A percentile compares a stretch with the other conserved stretches of the same genome.
Evolutionary conservation across 2,329 filamentous ascomycete species (phyloP).

Genomic region (Colletotrichum cereale): DNA sequence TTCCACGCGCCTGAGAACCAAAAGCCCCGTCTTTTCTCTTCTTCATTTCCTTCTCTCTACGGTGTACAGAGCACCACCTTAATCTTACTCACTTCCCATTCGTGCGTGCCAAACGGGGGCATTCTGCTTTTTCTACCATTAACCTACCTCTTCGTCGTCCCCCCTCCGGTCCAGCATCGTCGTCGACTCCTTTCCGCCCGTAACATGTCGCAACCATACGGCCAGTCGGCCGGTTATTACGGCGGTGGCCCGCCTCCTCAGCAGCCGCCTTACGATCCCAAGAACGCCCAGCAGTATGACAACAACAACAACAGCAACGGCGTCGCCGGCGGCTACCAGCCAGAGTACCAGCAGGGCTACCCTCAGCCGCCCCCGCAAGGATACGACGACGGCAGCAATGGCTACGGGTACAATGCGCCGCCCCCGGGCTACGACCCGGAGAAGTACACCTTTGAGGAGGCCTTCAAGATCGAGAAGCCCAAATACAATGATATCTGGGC

Average conservation of each 20-base stretch:
- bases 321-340: slow-evolving; percentile 7
- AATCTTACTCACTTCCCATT: no score
- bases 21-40: background rate
- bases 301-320: slow-evolving; percentile 41
- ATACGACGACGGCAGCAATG: slow-evolving; percentile 43
- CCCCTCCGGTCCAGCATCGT: background rate
- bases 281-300: slow-evolving; percentile 45
- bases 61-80: no score
- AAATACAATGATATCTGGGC: slow-evolving; percentile 95
- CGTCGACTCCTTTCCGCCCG: background rate
- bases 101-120: background rate
- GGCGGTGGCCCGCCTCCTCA: slow-evolving; percentile 39
- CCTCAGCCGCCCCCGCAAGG: slow-evolving; percentile 40
- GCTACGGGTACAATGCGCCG: slow-evolving; percentile 50
- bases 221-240: slow-evolving; percentile 38
- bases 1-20: no score
- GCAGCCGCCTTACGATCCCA: slow-evolving; percentile 45
- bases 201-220: slow-evolving; percentile 39
- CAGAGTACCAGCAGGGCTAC: slow-evolving; percentile 46
- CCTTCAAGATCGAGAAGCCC: slow-evolving; percentile 85
- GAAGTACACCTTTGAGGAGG: slow-evolving; percentile 78
- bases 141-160: background rate
- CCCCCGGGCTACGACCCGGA: slow-evolving; percentile 55
- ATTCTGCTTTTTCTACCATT: background rate
- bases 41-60: no score